Evolutionary conservation across 192 early-diverging fungal genomes (phyloP).

Genomic region (Anaeromyces robustus): DNA sequence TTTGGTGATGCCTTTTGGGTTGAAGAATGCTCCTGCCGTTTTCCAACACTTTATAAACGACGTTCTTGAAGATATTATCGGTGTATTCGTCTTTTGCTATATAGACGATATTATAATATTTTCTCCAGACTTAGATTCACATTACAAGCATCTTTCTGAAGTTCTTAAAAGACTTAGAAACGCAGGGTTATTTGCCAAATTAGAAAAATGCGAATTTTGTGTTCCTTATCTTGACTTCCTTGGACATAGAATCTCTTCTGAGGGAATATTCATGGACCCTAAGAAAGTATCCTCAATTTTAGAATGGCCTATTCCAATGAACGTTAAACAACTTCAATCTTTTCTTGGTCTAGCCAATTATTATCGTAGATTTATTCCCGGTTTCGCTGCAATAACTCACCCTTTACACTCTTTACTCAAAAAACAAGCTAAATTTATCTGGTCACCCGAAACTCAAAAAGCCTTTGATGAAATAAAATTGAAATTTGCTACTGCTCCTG

Average conservation of each 20-base stretch:
- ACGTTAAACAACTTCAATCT: constrained; percentile 2
- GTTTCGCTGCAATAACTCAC: constrained; percentile 3
- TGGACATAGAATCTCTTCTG: constrained; percentile 14
- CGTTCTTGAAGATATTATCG: constrained; percentile 9
- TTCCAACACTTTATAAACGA: constrained; percentile 24
- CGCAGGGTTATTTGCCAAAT: constrained; percentile 13
- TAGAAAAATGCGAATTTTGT: constrained; percentile 16
- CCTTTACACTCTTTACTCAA: constrained; percentile 11
- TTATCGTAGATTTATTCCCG: constrained; percentile 13
- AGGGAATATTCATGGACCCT: constrained; percentile 14
- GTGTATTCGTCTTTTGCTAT: not conserved
- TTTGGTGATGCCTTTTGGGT: constrained; percentile 19
- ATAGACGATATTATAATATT: too few relatives aligned
- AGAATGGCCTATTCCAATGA: constrained; percentile 8
- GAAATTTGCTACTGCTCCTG: constrained; percentile 12
- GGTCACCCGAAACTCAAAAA: not conserved
- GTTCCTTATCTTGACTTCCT: constrained; percentile 2
- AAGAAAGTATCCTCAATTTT: constrained; percentile 11
- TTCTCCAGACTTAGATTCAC: constrained; percentile 1
- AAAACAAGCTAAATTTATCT: constrained; percentile 1
- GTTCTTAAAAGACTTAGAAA: constrained; percentile 14
- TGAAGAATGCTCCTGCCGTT: constrained; percentile 16
- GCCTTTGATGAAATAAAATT: constrained; percentile 14
- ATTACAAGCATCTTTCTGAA: constrained; percentile 4
- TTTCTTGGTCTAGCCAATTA: constrained; percentile 15